These are phyloP conservation scores for Phoenix dactylifera DNA, from an alignment of 176 grass and related monocot genomes.

Conservation along the genomic window DNA sequence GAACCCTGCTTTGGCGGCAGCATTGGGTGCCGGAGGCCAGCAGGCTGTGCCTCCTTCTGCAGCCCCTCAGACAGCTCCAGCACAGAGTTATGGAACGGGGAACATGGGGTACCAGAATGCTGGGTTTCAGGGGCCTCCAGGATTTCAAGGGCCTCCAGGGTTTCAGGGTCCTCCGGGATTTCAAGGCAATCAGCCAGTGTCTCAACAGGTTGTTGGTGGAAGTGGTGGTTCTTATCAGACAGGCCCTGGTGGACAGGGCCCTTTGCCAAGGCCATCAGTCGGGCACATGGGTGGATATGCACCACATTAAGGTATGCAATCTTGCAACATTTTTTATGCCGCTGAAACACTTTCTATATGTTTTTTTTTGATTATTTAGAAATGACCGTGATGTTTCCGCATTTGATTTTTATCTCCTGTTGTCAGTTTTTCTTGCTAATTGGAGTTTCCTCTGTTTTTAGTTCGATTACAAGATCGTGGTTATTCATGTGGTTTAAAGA, in stretches of 20 bases:
- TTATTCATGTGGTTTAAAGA: slow-evolving; percentile 80
- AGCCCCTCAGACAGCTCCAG: slow-evolving; percentile 28
- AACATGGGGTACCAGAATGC: slow-evolving; percentile 48
- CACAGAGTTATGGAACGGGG: slow-evolving; percentile 49
- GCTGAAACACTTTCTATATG: slow-evolving; percentile 6
- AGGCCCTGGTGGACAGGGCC: slow-evolving; percentile 43
- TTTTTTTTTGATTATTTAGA: slow-evolving; percentile 8
- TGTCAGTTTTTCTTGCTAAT: slow-evolving; percentile 45
- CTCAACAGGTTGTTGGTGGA: slow-evolving; percentile 36
- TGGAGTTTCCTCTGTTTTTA: slow-evolving; percentile 40
- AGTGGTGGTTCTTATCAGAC: slow-evolving; percentile 54
- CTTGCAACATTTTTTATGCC: neutral
- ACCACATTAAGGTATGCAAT: slow-evolving; percentile 56
- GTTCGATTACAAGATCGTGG: slow-evolving; percentile 67
- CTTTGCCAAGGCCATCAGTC: slow-evolving; percentile 44
- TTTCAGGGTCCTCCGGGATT: slow-evolving; percentile 69
- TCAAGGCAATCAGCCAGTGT: slow-evolving; percentile 8
- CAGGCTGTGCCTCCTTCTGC: slow-evolving; percentile 15
- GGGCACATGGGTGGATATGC: slow-evolving; percentile 65
- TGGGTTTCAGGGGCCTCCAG: slow-evolving; percentile 39
- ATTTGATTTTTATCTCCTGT: slow-evolving; percentile 14
- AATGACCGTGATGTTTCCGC: slow-evolving; percentile 5
- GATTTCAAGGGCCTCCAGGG: slow-evolving; percentile 68
- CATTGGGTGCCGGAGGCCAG: slow-evolving; percentile 55
- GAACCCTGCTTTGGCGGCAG: slow-evolving; percentile 81